Base-by-base conservation (phyloP, 768 basidiomycete genomes). In the Mycena olivaceomarginata region DNA sequence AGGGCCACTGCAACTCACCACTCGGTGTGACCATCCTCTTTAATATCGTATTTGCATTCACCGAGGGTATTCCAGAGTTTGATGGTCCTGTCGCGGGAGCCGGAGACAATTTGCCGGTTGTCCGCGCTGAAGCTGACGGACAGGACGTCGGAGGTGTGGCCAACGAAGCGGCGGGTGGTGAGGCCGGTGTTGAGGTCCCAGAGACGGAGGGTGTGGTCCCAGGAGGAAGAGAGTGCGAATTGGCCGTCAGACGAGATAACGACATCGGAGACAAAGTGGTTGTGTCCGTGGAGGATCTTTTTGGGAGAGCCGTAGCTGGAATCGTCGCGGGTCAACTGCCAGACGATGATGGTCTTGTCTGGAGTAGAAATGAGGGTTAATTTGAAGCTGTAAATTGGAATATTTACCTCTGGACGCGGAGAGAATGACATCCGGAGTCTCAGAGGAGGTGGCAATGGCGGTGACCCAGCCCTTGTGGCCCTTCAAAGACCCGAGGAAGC, bases 51-150 rank as follows among this genome's bases (percentile, higher is more conserved):
- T 88, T 99, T 99, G 92, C 98, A 99, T 89, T 99, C 98, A 84
- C 98, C 98, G 80, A 99, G 94, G 77, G 98, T 99, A 91, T 99
- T 99, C 98, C 98, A 99, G 84, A 99, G 96, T 88, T 99, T 99
- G 92, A 99, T 99, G 53, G 96, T 94, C 85, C 91, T 91, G 92
- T 99, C 98, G 81, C 98, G 96, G 78, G 97, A 98, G 71, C 97
- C 98, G 68, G 97, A 98, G 82, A 99, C 98, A 85, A 99, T 99
- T 87, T 99, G 98, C 85, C 98, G 91, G 93, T 99, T 99, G 89
- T 99, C 98, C 75, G 98, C 98, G 81, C 96, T 97, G 93, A 99
- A 99, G 88, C 97, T 98, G 89, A 99, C 98, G 80, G 97, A 98
- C 75, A 99, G 93, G 80, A 99, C 98, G 84, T 99, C 98, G 79